phyloP scores from a whole-genome alignment of 2,329 filamentous ascomycete genomes.

The Capronia americana region DNA sequence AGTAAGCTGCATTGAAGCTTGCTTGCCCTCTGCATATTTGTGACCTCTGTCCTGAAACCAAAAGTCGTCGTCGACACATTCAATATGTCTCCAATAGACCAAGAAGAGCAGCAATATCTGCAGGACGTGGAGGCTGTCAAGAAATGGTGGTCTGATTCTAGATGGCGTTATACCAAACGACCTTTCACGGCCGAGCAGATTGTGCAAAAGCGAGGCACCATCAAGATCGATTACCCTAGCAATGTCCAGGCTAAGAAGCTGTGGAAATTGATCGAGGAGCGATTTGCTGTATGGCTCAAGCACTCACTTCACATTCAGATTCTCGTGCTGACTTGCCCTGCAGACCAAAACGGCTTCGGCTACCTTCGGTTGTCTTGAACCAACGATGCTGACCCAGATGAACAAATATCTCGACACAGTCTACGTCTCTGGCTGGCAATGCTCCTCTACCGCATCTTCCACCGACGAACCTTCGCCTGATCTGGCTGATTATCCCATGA shows the following conservation, averaged over 20 bases:
- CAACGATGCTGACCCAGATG: slow-evolving; percentile 99
- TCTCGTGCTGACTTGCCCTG: slow-evolving; percentile 8
- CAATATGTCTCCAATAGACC: slow-evolving; percentile 58
- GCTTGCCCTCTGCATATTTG: slow-evolving; percentile 2
- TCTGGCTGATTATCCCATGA: slow-evolving; percentile 97
- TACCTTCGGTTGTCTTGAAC: slow-evolving; percentile 96
- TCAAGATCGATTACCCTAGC: slow-evolving; percentile 91
- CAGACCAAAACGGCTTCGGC: slow-evolving; percentile 85
- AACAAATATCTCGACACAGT: slow-evolving; percentile 98
- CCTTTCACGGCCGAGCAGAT: slow-evolving; percentile 97
- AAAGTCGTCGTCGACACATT: slow-evolving; percentile 27
- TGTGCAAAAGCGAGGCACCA: slow-evolving; percentile 88
- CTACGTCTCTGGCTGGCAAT: slow-evolving; percentile 99
- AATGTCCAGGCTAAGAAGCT: slow-evolving; percentile 91
- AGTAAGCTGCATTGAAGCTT: slow-evolving; percentile 10
- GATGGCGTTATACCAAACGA: slow-evolving; percentile 92
- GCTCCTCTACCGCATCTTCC: slow-evolving; percentile 91
- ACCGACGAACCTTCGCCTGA: slow-evolving; percentile 97
- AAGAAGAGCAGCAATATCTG: slow-evolving; percentile 76
- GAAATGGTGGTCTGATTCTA: slow-evolving; percentile 89
- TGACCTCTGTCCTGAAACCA: slow-evolving; percentile 29
- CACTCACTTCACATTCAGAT: background rate
- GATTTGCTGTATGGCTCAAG: slow-evolving; percentile 72
- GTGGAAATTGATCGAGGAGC: slow-evolving; percentile 84
- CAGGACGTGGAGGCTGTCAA: slow-evolving; percentile 87